Percentiles rank a stretch among this genome's conserved stretches.
These are phyloP conservation scores for Cruciata laevipes DNA, from an alignment of 257 asterid species.

Conservation along the genomic window DNA sequence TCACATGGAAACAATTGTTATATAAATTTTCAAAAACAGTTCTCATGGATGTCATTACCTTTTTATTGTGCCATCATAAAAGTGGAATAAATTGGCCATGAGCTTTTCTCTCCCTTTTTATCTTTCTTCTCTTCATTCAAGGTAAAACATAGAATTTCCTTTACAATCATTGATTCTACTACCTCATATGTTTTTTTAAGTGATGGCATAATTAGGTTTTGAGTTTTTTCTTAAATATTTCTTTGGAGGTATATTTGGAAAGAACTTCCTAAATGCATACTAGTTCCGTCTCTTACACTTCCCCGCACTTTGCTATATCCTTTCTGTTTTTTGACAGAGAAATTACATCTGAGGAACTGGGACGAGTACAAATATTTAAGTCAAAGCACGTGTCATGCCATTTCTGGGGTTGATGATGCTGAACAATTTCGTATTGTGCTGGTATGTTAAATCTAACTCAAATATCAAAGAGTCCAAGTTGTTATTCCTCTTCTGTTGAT, in stretches of 20 bases:
- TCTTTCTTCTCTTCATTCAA: not conserved
- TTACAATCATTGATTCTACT: not conserved
- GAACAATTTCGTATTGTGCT: conserved; percentile 71
- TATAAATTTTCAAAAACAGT: not conserved
- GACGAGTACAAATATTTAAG: conserved; percentile 70
- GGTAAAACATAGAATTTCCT: not conserved
- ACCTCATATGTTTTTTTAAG: not conserved
- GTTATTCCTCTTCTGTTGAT: not conserved
- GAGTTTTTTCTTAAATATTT: not conserved
- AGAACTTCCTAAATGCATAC: not conserved
- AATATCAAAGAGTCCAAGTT: not conserved
- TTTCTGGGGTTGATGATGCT: conserved; percentile 90
- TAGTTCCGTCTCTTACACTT: not conserved
- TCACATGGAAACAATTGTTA: not conserved
- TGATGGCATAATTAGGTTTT: not conserved
- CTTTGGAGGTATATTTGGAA: not conserved
- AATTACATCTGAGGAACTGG: conserved; percentile 58
- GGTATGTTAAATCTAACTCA: conserved; percentile 32
- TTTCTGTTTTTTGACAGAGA: conserved; percentile 46
- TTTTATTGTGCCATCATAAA: not conserved
- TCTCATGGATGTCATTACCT: not conserved
- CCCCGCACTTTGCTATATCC: not conserved
- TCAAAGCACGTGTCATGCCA: conserved; percentile 74
- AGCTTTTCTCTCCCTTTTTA: not conserved
- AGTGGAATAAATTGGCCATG: not conserved